Evolutionary conservation across 2,329 filamentous ascomycete species (phyloP).

Genomic region (Aspergillus texensis): DNA sequence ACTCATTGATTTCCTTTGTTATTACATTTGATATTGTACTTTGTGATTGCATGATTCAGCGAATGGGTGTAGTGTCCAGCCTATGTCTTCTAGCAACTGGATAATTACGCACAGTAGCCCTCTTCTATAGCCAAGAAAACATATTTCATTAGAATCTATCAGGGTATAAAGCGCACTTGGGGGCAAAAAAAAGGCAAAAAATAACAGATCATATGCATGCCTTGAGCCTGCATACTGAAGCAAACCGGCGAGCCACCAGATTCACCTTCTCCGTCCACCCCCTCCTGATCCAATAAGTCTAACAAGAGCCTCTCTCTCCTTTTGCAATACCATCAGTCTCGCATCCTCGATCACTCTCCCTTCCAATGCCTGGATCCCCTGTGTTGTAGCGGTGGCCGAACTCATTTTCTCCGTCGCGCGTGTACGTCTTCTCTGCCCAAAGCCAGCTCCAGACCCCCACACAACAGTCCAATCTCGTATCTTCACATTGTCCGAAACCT

Average conservation of each 20-base stretch:
- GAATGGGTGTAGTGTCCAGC: not conserved
- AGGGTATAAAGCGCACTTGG: not conserved
- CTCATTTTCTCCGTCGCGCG: conserved; percentile 24
- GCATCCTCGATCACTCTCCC: conserved; percentile 63
- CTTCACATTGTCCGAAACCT: conserved; percentile 59
- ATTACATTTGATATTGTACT: not conserved
- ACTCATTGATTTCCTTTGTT: not conserved
- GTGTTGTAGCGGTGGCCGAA: conserved; percentile 9
- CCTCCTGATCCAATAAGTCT: conserved; percentile 58
- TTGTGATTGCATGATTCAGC: not conserved
- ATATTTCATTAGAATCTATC: not conserved
- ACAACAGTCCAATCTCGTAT: conserved; percentile 71
- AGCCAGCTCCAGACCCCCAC: conserved; percentile 61
- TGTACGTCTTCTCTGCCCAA: conserved; percentile 36
- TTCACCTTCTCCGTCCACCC: conserved; percentile 32
- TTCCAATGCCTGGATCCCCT: conserved; percentile 44
- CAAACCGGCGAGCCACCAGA: not conserved
- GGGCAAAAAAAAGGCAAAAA: not conserved
- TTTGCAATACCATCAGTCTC: conserved; percentile 65
- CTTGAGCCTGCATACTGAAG: not conserved
- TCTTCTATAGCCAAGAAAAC: too few relatives aligned
- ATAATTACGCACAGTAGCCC: not conserved
- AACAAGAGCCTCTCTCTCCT: conserved; percentile 68
- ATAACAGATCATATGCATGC: not conserved
- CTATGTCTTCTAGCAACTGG: not conserved